A percentile compares a stretch with the other conserved stretches of the same genome.
Conservation (phyloP, 495 filamentous ascomycete genomes). For the Hypoxylon fuscum region DNA sequence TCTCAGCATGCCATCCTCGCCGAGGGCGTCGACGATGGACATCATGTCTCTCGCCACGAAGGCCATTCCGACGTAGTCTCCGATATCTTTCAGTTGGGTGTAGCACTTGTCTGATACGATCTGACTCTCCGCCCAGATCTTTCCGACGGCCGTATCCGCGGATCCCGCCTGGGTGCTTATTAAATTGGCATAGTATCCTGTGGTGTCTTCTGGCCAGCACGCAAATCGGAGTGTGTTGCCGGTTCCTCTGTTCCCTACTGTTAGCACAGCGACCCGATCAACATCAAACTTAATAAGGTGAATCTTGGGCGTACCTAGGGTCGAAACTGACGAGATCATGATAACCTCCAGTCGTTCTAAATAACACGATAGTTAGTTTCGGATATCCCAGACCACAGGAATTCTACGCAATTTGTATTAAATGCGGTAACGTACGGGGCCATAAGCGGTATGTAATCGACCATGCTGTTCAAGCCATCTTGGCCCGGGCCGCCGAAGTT, state of each 20-base stretch:
- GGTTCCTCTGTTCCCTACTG: slow-evolving; percentile 17
- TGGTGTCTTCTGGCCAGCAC: slow-evolving; percentile 24
- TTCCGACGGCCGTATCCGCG: slow-evolving; percentile 17
- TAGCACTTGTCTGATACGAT: slow-evolving; percentile 21
- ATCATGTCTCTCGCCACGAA: slow-evolving; percentile 56
- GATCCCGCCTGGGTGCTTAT: slow-evolving; percentile 8
- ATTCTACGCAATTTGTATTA: too few species aligned
- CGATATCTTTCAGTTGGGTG: slow-evolving; percentile 13
- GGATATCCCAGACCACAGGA: too few species aligned
- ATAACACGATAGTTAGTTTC: too few species aligned
- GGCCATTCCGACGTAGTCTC: slow-evolving; percentile 31
- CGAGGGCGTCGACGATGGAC: slow-evolving; percentile 53
- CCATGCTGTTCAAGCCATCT: slow-evolving; percentile 28
- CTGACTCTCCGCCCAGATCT: slow-evolving; percentile 20
- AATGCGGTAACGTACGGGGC: too few species aligned
- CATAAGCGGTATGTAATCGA: slow-evolving; percentile 20
- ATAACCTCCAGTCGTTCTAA: slow-evolving; percentile 45
- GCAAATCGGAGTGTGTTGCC: slow-evolving; percentile 27
- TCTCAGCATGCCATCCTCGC: slow-evolving; percentile 54
- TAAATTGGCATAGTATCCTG: slow-evolving; percentile 3
- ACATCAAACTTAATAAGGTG: background rate
- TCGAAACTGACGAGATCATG: slow-evolving; percentile 55
- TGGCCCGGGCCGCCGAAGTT: slow-evolving; percentile 59
- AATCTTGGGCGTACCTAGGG: slow-evolving; percentile 38
- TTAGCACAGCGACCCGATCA: background rate